Evolutionary conservation across 805 yeast species (phyloP).

Genomic region (Myxozyma sirexii): DNA sequence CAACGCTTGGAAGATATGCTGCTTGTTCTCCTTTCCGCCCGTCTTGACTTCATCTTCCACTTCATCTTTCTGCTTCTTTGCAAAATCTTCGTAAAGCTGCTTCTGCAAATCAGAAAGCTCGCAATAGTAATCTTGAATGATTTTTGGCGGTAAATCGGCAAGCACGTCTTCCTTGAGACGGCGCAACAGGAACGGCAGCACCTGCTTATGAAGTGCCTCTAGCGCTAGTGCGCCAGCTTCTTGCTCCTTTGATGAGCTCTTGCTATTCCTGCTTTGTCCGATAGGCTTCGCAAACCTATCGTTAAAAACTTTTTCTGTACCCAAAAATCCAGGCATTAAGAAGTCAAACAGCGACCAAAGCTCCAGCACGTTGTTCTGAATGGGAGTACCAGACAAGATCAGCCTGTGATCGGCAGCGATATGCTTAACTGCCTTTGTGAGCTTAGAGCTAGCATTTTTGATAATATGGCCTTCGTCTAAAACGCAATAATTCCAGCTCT

Average conservation of each 20-base stretch:
- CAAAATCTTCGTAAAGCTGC: constrained; percentile 84
- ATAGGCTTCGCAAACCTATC: constrained; percentile 98
- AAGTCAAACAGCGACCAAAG: constrained; percentile 97
- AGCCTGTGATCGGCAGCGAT: constrained; percentile 85
- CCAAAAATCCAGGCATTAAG: constrained; percentile 97
- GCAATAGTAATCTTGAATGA: constrained; percentile 97
- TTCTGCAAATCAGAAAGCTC: constrained; percentile 90
- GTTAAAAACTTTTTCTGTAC: constrained; percentile 90
- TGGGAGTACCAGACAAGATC: constrained; percentile 94
- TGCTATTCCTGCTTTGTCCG: constrained; percentile 87
- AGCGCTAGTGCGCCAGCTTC: constrained; percentile 96
- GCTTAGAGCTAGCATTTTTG: constrained; percentile 84
- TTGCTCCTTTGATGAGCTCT: constrained; percentile 84
- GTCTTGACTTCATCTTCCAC: constrained; percentile 49
- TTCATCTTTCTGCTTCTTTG: constrained; percentile 73
- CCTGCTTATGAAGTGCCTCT: constrained; percentile 95
- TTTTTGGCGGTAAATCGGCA: constrained; percentile 95
- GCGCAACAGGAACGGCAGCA: constrained; percentile 92
- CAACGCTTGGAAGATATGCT: constrained; percentile 94
- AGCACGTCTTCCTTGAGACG: constrained; percentile 94
- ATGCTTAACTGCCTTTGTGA: constrained; percentile 83
- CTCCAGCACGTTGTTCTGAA: constrained; percentile 94
- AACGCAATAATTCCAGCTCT: constrained; percentile 89
- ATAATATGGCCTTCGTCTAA: constrained; percentile 97
- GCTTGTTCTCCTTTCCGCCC: constrained; percentile 58